These are phyloP conservation scores for Crithidia mellificae DNA, from an alignment of 208 protist species.

Conservation along the genomic window DNA sequence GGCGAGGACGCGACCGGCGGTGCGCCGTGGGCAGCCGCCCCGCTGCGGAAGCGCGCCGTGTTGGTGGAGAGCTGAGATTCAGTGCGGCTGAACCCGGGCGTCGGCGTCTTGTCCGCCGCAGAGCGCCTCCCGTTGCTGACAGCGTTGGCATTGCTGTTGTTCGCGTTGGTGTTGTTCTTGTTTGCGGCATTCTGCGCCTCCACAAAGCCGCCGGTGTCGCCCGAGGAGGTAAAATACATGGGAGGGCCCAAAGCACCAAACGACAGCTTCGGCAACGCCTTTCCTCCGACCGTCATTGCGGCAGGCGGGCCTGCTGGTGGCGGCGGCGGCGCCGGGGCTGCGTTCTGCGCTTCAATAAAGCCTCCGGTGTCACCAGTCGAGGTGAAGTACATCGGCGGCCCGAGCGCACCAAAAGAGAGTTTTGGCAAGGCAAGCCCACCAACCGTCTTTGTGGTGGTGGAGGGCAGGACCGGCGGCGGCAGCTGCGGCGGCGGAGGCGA, in stretches of 20 bases:
- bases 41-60: constrained; percentile 17
- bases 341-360: constrained; percentile 33
- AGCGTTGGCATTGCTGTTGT: not conserved
- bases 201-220: constrained; percentile 53
- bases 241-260: constrained; percentile 45
- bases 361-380: constrained; percentile 65
- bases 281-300: constrained; percentile 11
- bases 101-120: not conserved
- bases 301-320: constrained; percentile 5
- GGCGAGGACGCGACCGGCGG: constrained; percentile 6
- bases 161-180: not conserved
- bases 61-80: constrained; percentile 19
- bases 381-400: constrained; percentile 65
- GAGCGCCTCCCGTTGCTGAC: too few species aligned
- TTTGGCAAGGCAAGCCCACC: constrained; percentile 37
- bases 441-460: constrained; percentile 13
- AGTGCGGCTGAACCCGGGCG: not conserved
- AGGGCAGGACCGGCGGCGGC: constrained; percentile 4
- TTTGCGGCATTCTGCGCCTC: constrained; percentile 16
- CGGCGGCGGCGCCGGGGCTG: not conserved
- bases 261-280: constrained; percentile 50
- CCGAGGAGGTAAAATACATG: constrained; percentile 68
- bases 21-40: not conserved
- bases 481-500: not conserved
- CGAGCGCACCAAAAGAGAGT: constrained; percentile 43